These are phyloP conservation scores for Epichloe bromicola DNA, from an alignment of 2,329 filamentous ascomycete species.

Conservation along the genomic window DNA sequence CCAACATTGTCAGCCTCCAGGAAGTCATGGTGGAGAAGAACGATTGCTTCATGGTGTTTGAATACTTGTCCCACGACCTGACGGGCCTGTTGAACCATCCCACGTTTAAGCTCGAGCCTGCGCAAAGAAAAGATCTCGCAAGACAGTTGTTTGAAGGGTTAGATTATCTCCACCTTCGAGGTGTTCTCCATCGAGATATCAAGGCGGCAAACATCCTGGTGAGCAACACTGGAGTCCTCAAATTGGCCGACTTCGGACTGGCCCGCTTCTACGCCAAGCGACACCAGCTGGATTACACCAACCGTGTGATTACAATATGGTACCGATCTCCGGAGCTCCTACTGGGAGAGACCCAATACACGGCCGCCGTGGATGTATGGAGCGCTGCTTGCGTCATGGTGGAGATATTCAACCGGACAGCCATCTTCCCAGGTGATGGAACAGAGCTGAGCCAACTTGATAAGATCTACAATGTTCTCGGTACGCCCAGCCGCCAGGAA, in stretches of 20 bases:
- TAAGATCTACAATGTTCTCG: slow-evolving; percentile 87
- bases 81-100: slow-evolving; percentile 93
- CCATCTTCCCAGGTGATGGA: slow-evolving; percentile 90
- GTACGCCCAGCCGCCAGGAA: slow-evolving; percentile 69
- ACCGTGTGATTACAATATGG: slow-evolving; percentile 98
- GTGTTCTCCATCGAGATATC: slow-evolving; percentile 95
- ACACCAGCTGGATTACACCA: slow-evolving; percentile 88
- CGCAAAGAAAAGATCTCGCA: slow-evolving; percentile 86
- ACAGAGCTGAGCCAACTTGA: slow-evolving; percentile 93
- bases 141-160: slow-evolving; percentile 88
- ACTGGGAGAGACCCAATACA: slow-evolving; percentile 81
- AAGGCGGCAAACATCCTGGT: slow-evolving; percentile 97
- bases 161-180: slow-evolving; percentile 81
- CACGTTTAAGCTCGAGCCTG: slow-evolving; percentile 68
- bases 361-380: slow-evolving; percentile 87
- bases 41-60: slow-evolving; percentile 99
- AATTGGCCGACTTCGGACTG: slow-evolving; percentile 90
- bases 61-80: slow-evolving; percentile 91
- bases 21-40: slow-evolving; percentile 98
- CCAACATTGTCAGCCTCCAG: slow-evolving; percentile 69
- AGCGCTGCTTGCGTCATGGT: slow-evolving; percentile 93
- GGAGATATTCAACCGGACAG: slow-evolving; percentile 87
- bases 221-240: slow-evolving; percentile 76
- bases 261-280: slow-evolving; percentile 93
- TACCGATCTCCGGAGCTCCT: slow-evolving; percentile 86